Evolutionary conservation across 139 green algal genomes (phyloP), one percentile per base, ranked within the genome.

Genomic region (Chlorella sp.): DNA sequence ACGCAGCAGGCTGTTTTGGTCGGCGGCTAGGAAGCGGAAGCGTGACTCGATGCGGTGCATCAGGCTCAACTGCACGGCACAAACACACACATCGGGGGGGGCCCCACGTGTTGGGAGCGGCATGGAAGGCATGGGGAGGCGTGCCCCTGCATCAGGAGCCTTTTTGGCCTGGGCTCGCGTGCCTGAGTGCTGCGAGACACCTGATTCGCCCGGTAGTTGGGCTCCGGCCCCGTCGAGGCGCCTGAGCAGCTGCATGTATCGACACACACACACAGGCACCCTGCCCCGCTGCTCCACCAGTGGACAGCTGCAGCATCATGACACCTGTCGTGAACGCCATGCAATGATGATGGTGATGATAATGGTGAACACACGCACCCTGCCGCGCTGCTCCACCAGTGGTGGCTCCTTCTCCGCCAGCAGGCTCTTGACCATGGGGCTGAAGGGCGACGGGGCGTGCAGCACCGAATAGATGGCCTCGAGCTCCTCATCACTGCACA

Each of bases 1-100:
- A 0, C 73, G 75, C 31, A 96, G 69, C 29, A 84, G 87, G 59
- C 72, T 67, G 1, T 27, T 62, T 20, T 83, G 82, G 79, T 90
- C 82, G 2, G 91, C 91, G 5, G 91, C 91, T 33, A 96, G 76
- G 72, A 96, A 96, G 5, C 88, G 80, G 68, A 96, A 90, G 29
- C 88, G 79, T 0, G 75, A 31, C 79, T 96, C 90, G n/a, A 94
- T 86, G 68, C 80, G 80, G 75, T 87, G 82, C 82, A 84, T 80
- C 10, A 83, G 59, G 62, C 64, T 71, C 23, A 73, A 69, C 35
- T 76, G 51, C 62, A 68, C 20, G 5, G 31, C 35, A 4, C 49
- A 31, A n/a, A 31, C 23, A 31, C 59, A 64, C 24, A 64, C 59
- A 64, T 14, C 20, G 49, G 49, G 49, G 20, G 20, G 20, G 49